Percentiles rank a stretch among this genome's conserved stretches.
Evolutionary conservation across 495 filamentous ascomycete genomes (phyloP).

Genomic region (Hamigera avellanea): DNA sequence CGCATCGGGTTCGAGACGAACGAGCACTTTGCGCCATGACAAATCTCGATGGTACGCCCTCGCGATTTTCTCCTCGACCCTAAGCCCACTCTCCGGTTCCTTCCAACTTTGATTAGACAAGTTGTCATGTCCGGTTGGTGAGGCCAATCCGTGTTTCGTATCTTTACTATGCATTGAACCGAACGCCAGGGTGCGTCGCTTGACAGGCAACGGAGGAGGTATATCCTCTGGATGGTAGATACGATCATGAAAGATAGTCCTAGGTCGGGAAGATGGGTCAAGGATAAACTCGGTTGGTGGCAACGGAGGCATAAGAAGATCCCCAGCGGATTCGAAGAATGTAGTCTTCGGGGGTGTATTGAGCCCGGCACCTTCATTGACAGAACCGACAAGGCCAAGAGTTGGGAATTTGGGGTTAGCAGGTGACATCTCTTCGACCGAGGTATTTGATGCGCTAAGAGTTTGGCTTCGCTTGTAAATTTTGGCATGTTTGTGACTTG

Average conservation of each 20-base stretch:
- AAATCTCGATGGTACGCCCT: slow-evolving; percentile 84
- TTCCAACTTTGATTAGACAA: slow-evolving; percentile 6
- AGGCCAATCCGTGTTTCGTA: slow-evolving; percentile 12
- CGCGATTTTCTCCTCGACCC: slow-evolving; percentile 94
- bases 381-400: slow-evolving; percentile 30
- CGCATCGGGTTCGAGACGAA: slow-evolving; percentile 89
- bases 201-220: slow-evolving; percentile 62
- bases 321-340: slow-evolving; percentile 87
- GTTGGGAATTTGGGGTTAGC: slow-evolving; percentile 8
- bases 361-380: slow-evolving; percentile 30
- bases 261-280: slow-evolving; percentile 69
- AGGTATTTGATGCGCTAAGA: slow-evolving; percentile 27
- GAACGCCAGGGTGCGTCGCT: slow-evolving; percentile 33
- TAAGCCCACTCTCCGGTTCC: slow-evolving; percentile 46
- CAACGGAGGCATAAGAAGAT: slow-evolving; percentile 81
- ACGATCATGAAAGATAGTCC: slow-evolving; percentile 94
- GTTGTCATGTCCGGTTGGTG: no score
- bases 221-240: slow-evolving; percentile 92
- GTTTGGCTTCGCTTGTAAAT: slow-evolving; percentile 77
- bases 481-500: slow-evolving; percentile 42
- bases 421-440: slow-evolving; percentile 19
- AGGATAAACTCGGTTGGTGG: slow-evolving; percentile 70
- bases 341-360: slow-evolving; percentile 80
- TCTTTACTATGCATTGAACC: slow-evolving; percentile 30
- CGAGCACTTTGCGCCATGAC: slow-evolving; percentile 92